Base-by-base conservation (phyloP, 257 asterid species). In the Penstemon eatonii region DNA sequence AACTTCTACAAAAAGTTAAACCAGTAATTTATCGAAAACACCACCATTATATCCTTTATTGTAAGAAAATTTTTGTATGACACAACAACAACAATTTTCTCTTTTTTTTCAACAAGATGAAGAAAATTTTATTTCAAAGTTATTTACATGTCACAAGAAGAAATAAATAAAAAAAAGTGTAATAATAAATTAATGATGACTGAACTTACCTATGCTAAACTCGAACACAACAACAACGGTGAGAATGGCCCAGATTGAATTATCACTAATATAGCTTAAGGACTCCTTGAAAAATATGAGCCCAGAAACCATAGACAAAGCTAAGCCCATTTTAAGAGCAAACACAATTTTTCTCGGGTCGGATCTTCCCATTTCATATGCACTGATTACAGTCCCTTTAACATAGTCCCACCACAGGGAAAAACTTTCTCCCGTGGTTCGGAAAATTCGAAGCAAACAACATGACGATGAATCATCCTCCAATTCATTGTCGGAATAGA, bases 151-250 rank as follows among this genome's bases (percentile, higher is more conserved):
- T 1, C 33, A 25, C 33, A 25, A 25, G 33, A 25, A 25, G 33
- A 25, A 2, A 25, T 2, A 25, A 25, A 25, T 25, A 25, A 8
- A 46, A 8, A 58, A 15, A 15, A 15, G 9, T 36, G 4, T 37
- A 46, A 8, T 2, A 40, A 11, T 2, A 40, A 11, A 3, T 38
- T 8, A 10, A 25, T 25, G 33, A 25, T 25, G 33, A 25, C 0
- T 25, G 33, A 6, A 38, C 56, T n/a, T 77, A 91, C 98, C 98
- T 52, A 89, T 86, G 83, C 96, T 92, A 77, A 87, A 92, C 73
- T 92, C 98, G 38, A 92, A 92, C 5, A 92, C 96, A 36, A 92
- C 96, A 7, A 91, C 95, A 25, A 89, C 96, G 3, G 98, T 88
- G 69, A 88, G 90, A 61, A 88, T 83, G 10, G 95, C 95, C 95